Base-by-base conservation (phyloP, 2,329 filamentous ascomycete genomes). In the Ophiostoma angusticollis region DNA sequence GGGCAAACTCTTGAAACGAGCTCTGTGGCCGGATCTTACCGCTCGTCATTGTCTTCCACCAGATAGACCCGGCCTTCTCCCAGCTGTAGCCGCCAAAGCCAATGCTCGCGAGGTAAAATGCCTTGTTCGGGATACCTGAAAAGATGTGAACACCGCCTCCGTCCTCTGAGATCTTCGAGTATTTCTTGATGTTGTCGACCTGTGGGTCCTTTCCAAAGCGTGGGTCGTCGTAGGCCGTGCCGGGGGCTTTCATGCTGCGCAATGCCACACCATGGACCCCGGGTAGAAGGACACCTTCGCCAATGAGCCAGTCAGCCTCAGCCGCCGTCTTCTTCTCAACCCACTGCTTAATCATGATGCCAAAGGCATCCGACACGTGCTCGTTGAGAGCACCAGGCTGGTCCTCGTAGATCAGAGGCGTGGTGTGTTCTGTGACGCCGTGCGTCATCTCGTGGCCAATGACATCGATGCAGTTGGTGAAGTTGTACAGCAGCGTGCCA, bases 361-460 rank as follows among this genome's bases (percentile, higher is more conserved):
- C 71, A 47, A 74, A 74, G 2, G 67, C 65, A 46, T 75, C 71
- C 0, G 70, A 67, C 23, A 74, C 47, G 45, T 70, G 67, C 52
- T 75, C 71, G 43, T 74, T 74, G 28, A 75, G 56, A 12, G 70
- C 70, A 14, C 71, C 71, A 12, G 64, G 55, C 50, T 74, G 65
- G 27, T 58, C 62, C n/a, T 53, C 47, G 49, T 74, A 74, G 36
- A 64, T 54, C 8, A 75, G 60, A 1, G 63, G 61, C 9, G 61
- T 62, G 3, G 64, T 67, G 49, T 68, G 57, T 46, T 72, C 62
- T 0, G 64, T 69, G 16, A 75, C 59, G 21, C 67, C 70, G 47
- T 74, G 71, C 27, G 68, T 72, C 16, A 74, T 54, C 47, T 74
- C 71, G 45, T 74, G 70, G 3, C 66, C 70, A 40, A 74, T 72